Evolutionary conservation across 345 rosid species (phyloP).

Genomic region (Euphorbia tirucalli): DNA sequence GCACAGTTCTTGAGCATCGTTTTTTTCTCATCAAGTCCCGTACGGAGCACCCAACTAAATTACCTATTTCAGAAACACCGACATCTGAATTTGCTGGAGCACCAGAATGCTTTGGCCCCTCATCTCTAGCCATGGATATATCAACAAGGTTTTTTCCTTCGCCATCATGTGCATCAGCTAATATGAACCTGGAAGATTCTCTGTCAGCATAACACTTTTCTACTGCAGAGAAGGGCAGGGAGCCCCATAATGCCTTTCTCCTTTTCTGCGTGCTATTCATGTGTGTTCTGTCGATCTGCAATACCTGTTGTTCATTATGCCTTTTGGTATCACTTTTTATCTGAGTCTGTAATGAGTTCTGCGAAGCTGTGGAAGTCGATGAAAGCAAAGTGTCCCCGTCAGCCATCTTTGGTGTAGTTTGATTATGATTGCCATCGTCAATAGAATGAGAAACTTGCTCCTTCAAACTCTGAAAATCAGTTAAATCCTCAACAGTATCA

Average conservation of each 20-base stretch:
- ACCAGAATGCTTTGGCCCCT: slow-evolving; percentile 29
- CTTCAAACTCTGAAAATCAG: slow-evolving; percentile 40
- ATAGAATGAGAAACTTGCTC: slow-evolving; percentile 32
- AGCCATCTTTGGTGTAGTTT: slow-evolving; percentile 38
- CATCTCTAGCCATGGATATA: slow-evolving; percentile 23
- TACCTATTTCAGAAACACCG: slow-evolving; percentile 29
- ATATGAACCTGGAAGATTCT: slow-evolving; percentile 24
- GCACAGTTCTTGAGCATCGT: slow-evolving; percentile 44
- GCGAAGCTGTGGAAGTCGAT: slow-evolving; percentile 35
- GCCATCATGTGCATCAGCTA: slow-evolving; percentile 26
- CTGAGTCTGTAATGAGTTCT: slow-evolving; percentile 38
- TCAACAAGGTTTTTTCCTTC: slow-evolving; percentile 29
- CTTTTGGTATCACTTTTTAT: slow-evolving; percentile 36
- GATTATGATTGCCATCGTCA: slow-evolving; percentile 24
- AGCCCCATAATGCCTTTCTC: slow-evolving; percentile 55
- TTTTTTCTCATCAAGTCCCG: slow-evolving; percentile 90
- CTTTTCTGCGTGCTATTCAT: slow-evolving; percentile 35
- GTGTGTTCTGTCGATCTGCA: slow-evolving; percentile 26
- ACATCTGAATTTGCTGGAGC: slow-evolving; percentile 27
- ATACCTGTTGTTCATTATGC: slow-evolving; percentile 24
- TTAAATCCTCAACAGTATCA: slow-evolving; percentile 68
- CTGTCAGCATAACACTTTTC: slow-evolving; percentile 34
- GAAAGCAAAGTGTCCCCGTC: slow-evolving; percentile 40
- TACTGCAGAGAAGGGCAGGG: slow-evolving; percentile 50
- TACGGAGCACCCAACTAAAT: slow-evolving; percentile 51